phyloP scores from a whole-genome alignment of 768 basidiomycete species.

The Fibroporia radiculosa region DNA sequence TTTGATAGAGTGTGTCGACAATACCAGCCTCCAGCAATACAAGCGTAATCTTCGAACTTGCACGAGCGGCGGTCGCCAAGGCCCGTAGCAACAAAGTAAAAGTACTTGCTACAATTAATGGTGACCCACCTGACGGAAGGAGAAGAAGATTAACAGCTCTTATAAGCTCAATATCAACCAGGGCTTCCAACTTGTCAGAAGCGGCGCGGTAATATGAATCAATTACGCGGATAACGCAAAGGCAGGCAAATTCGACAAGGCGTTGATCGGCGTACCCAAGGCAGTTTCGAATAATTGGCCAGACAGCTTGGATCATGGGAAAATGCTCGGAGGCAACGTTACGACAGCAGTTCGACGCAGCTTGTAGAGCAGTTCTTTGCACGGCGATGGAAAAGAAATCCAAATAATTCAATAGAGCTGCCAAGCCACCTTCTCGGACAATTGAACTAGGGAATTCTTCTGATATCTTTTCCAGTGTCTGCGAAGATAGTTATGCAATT shows the following conservation, averaged over 20 bases:
- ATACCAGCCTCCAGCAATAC: slow-evolving; percentile 87
- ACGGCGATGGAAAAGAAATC: slow-evolving; percentile 99
- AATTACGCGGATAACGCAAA: slow-evolving; percentile 90
- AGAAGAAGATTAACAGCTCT: slow-evolving; percentile 80
- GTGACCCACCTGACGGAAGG: slow-evolving; percentile 79
- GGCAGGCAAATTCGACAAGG: slow-evolving; percentile 93
- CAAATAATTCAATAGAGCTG: slow-evolving; percentile 88
- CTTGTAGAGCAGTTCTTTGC: slow-evolving; percentile 92
- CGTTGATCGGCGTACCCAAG: slow-evolving; percentile 89
- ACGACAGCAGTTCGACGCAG: slow-evolving; percentile 94
- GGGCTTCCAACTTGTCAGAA: slow-evolving; percentile 77
- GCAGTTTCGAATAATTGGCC: slow-evolving; percentile 91
- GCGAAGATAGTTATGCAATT: slow-evolving; percentile 15
- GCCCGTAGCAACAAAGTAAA: slow-evolving; percentile 85
- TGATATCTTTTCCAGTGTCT: slow-evolving; percentile 98
- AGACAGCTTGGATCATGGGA: slow-evolving; percentile 79
- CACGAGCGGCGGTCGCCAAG: slow-evolving; percentile 79
- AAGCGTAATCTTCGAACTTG: slow-evolving; percentile 82
- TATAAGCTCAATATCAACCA: slow-evolving; percentile 76
- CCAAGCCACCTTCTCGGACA: slow-evolving; percentile 90
- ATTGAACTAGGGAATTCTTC: slow-evolving; percentile 96
- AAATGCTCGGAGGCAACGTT: slow-evolving; percentile 88
- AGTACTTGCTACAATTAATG: slow-evolving; percentile 78
- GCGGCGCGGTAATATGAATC: slow-evolving; percentile 86
- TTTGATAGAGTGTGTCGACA: slow-evolving; percentile 88